Base-by-base conservation (phyloP, 2,329 filamentous ascomycete species). In the Diatrype stigma region DNA sequence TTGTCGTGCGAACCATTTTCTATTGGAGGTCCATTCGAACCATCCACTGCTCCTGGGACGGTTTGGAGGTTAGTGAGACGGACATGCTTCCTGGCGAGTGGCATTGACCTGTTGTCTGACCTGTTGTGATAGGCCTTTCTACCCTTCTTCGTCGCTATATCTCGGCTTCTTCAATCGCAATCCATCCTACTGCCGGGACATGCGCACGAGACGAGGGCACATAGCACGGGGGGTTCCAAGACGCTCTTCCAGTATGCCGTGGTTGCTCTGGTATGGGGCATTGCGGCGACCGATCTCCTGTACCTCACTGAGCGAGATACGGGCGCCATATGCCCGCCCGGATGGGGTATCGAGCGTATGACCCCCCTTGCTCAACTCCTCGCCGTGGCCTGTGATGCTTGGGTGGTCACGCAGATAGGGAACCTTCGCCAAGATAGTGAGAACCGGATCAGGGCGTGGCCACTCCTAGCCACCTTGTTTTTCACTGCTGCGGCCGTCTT, bases 31-130 rank as follows among this genome's bases (percentile, higher is more conserved):
- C 60, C 4, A 63, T 63, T 19, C 61, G 66, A 8, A 66, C 63
- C 2, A 63, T 68, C 7, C 67, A 65, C 52, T 69, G 59, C 53
- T 69, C 66, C 37, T 67, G 58, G 56, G 61, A 65, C 35, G 68
- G 67, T 14, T 52, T 69, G 37, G 60, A 68, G 56, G 68, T 70
- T 54, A 28, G 64, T 59, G 5, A 12, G 35, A 14, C 19, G 19
- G 22, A n/a, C 32, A n/a, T 17, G 10, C 7, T n/a, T 45, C 42
- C 28, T 7, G 35, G 11, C 16, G 12, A 38, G 5, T 38, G 48
- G 44, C 21, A 10, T 4, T 40, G n/a, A 40, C n/a, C 11, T 10
- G 34, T 3, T 6, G 32, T n/a, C 50, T 55, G 35, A 56, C n/a
- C 22, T 11, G 8, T 12, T 42, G 14, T 16, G 14, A 38, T 46